phyloP scores from a whole-genome alignment of 2,329 filamentous ascomycete species.

The Venturia effusa region DNA sequence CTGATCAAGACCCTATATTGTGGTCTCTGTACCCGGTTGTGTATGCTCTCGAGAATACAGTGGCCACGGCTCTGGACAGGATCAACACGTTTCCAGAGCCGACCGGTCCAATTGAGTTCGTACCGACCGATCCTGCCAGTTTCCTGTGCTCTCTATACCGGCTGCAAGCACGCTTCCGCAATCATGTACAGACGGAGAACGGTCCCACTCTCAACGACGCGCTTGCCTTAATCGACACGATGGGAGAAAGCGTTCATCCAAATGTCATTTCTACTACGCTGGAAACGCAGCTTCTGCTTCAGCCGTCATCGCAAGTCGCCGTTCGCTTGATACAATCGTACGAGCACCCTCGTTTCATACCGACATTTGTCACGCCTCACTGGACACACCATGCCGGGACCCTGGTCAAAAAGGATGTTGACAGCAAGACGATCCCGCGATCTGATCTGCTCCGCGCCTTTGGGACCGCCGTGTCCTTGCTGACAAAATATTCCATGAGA shows the following conservation, averaged over 20 bases:
- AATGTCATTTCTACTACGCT: not conserved
- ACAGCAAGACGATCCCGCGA: not conserved
- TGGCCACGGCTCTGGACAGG: constrained; percentile 24
- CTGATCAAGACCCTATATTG: constrained; percentile 18
- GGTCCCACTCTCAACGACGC: not conserved
- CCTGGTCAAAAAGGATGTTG: not conserved
- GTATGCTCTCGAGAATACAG: constrained; percentile 25
- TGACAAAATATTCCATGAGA: not conserved
- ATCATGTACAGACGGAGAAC: constrained; percentile 12
- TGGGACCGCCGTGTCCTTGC: not conserved
- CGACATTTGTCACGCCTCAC: not conserved
- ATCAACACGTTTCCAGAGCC: constrained; percentile 25
- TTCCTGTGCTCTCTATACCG: constrained; percentile 26
- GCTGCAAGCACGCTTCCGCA: constrained; percentile 25
- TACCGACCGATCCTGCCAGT: constrained; percentile 19
- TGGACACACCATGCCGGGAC: not conserved
- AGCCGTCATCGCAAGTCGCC: not conserved
- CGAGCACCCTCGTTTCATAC: not conserved
- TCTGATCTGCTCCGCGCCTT: not conserved
- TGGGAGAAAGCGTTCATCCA: not conserved
- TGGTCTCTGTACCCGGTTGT: constrained; percentile 18
- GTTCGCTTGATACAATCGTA: not conserved
- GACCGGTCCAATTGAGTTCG: constrained; percentile 18
- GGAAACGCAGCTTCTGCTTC: not conserved
- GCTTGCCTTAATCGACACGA: not conserved